These are phyloP conservation scores for Lupinus albus DNA, from an alignment of 306 rosid genomes.

Conservation along the genomic window DNA sequence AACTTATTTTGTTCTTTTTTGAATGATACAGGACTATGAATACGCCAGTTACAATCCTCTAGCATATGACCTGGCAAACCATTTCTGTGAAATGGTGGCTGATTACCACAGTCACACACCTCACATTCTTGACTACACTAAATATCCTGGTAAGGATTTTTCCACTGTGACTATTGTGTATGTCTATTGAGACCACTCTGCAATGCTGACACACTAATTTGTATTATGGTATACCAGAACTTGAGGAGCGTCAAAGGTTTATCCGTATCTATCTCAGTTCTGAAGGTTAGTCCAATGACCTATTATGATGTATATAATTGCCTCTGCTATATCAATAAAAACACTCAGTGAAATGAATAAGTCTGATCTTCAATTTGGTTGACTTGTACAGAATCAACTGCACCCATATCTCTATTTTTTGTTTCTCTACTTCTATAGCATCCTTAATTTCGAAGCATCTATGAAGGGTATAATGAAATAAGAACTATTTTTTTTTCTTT, in stretches of 20 bases:
- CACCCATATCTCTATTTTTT: not conserved
- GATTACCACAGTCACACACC: slow-evolving; percentile 87
- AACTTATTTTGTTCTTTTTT: not conserved
- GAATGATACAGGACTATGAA: slow-evolving; percentile 73
- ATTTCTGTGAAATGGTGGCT: slow-evolving; percentile 94
- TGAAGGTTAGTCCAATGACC: slow-evolving; percentile 56
- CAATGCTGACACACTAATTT: slow-evolving; percentile 29
- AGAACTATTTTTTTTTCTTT: not conserved
- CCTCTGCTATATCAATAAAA: slow-evolving; percentile 2
- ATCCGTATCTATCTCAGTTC: slow-evolving; percentile 61
- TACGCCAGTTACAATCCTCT: slow-evolving; percentile 83
- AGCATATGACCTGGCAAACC: slow-evolving; percentile 87
- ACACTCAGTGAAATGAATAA: slow-evolving; percentile 24
- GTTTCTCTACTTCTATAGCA: not conserved
- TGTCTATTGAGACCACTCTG: slow-evolving; percentile 25
- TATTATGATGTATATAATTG: slow-evolving; percentile 15
- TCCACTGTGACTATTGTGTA: slow-evolving; percentile 1
- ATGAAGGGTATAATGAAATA: not conserved
- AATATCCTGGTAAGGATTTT: slow-evolving; percentile 70
- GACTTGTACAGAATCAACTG: not conserved
- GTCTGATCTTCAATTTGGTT: not conserved
- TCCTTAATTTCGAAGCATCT: not conserved
- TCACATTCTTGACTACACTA: slow-evolving; percentile 74
- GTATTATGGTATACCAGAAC: slow-evolving; percentile 50
- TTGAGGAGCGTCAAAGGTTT: slow-evolving; percentile 76